These are phyloP conservation scores for Lyophyllum decastes DNA, from an alignment of 768 basidiomycete genomes.

Conservation along the genomic window DNA sequence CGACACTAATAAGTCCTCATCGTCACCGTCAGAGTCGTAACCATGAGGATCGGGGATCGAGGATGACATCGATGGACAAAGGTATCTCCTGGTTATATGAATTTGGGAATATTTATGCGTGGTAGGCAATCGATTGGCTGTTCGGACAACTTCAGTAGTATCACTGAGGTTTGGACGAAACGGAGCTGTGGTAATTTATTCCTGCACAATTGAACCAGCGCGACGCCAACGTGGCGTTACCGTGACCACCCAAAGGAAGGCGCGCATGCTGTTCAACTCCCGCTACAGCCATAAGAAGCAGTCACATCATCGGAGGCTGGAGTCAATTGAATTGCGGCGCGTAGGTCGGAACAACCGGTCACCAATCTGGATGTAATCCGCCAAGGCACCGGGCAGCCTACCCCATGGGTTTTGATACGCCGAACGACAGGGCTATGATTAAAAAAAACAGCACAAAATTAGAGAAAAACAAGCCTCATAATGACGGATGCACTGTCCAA, in stretches of 20 bases:
- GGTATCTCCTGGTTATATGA: not conserved
- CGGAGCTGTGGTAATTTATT: not conserved
- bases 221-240: not conserved
- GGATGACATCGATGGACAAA: constrained; percentile 10
- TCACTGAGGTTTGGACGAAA: not conserved
- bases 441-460: not conserved
- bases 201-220: not conserved
- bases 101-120: not conserved
- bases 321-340: not conserved
- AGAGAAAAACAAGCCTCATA: not conserved
- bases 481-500: not conserved
- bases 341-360: constrained; percentile 1
- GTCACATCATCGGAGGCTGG: not conserved
- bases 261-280: not conserved
- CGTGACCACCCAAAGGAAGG: not conserved
- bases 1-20: constrained; percentile 11
- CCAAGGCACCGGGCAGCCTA: not conserved
- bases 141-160: not conserved
- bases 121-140: not conserved
- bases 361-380: not conserved
- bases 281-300: not conserved
- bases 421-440: not conserved
- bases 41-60: constrained; percentile 12
- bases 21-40: constrained; percentile 22
- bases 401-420: not conserved